Evolutionary conservation across 495 filamentous ascomycete species (phyloP).

Genomic region (Cercophora sp.): DNA sequence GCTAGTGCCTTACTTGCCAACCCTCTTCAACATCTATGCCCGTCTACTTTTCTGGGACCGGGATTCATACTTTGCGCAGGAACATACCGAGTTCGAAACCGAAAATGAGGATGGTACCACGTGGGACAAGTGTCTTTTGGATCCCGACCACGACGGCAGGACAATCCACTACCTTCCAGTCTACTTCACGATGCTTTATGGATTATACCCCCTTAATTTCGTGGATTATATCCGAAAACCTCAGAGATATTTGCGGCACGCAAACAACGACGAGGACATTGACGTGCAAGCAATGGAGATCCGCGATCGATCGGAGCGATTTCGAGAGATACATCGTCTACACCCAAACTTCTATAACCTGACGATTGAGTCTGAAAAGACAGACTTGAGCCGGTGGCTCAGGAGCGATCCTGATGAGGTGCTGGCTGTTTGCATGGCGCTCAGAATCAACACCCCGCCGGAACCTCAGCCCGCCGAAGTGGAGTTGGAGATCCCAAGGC

Average conservation of each 20-base stretch:
- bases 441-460: constrained; percentile 29
- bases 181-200: constrained; percentile 76
- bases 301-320: constrained; percentile 61
- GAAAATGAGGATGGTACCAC: constrained; percentile 24
- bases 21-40: constrained; percentile 72
- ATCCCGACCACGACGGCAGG: constrained; percentile 54
- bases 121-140: constrained; percentile 59
- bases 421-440: constrained; percentile 62
- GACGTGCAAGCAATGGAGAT: constrained; percentile 71
- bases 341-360: constrained; percentile 71
- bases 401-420: constrained; percentile 69
- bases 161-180: constrained; percentile 66
- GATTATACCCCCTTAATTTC: constrained; percentile 76
- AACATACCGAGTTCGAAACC: constrained; percentile 28
- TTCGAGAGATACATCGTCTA: constrained; percentile 61
- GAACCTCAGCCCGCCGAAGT: constrained; percentile 2
- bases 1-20: constrained; percentile 56
- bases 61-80: constrained; percentile 33
- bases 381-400: constrained; percentile 64
- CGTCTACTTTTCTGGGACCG: constrained; percentile 70
- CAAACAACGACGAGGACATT: constrained; percentile 60
- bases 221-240: constrained; percentile 73
- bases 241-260: constrained; percentile 62
- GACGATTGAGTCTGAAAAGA: constrained; percentile 68
- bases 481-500: constrained; percentile 2